Percentiles rank a stretch among this genome's conserved stretches.
Evolutionary conservation across 176 grass and related monocot species (phyloP).

Genomic region (Rhynchospora breviuscula): DNA sequence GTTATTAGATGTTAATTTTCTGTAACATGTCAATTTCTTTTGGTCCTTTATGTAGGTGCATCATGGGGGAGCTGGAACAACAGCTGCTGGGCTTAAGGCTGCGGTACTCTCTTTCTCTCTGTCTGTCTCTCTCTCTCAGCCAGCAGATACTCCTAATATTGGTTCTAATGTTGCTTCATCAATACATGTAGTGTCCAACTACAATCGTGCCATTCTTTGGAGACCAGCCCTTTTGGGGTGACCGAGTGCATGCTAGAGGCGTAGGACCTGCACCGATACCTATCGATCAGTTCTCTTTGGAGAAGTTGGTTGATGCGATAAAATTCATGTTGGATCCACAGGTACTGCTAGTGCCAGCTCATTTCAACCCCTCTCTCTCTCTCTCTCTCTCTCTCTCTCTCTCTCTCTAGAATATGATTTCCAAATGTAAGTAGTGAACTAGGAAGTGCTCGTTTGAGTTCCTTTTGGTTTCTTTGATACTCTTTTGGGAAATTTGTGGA

Average conservation of each 20-base stretch:
- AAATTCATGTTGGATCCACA: slow-evolving; percentile 65
- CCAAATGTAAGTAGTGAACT: background rate
- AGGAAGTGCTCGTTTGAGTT: background rate
- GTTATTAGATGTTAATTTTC: background rate
- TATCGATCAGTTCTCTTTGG: slow-evolving; percentile 50
- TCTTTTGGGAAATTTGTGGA: background rate
- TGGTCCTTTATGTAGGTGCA: slow-evolving; percentile 33
- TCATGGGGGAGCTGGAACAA: slow-evolving; percentile 75
- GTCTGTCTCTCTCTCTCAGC: background rate
- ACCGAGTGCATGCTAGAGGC: slow-evolving; percentile 53
- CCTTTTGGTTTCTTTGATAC: too few species aligned
- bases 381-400: background rate
- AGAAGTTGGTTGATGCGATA: slow-evolving; percentile 54
- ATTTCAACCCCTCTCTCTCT: background rate
- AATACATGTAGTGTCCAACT: slow-evolving; percentile 61
- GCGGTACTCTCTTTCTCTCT: slow-evolving; percentile 30
- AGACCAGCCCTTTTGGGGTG: slow-evolving; percentile 76
- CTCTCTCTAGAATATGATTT: background rate
- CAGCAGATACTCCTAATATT: background rate
- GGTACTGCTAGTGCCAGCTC: slow-evolving; percentile 27
- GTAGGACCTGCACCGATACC: slow-evolving; percentile 58
- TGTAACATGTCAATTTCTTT: slow-evolving; percentile 10
- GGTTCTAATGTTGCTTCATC: background rate
- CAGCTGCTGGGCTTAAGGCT: slow-evolving; percentile 63
- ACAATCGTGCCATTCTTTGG: slow-evolving; percentile 74